Evolutionary conservation across 1,284 basidiomycete species (phyloP).

Genomic region (Apiotrichum gamsii): DNA sequence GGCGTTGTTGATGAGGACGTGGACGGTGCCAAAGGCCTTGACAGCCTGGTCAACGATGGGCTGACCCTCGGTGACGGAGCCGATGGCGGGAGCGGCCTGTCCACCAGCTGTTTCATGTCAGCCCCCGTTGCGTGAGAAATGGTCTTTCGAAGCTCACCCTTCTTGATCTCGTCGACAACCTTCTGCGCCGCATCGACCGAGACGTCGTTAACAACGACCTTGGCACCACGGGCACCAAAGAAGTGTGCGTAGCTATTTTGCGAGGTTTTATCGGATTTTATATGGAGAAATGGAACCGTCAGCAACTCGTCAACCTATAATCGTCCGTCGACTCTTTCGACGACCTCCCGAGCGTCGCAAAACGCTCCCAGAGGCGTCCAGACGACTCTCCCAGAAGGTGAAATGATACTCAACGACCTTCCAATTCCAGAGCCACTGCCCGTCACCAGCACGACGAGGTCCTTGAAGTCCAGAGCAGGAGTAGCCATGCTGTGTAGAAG

Average conservation of each 20-base stretch:
- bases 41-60: slow-evolving; percentile 79
- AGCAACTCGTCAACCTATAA: no score
- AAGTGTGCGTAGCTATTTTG: slow-evolving; percentile 82
- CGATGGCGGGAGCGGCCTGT: slow-evolving; percentile 76
- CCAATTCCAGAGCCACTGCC: slow-evolving; percentile 95
- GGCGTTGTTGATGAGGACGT: slow-evolving; percentile 92
- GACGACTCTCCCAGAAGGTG: no score
- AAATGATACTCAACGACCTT: slow-evolving; percentile 65
- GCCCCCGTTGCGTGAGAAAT: background rate
- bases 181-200: slow-evolving; percentile 81
- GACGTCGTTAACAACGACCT: slow-evolving; percentile 94
- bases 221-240: slow-evolving; percentile 85
- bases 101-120: slow-evolving; percentile 61
- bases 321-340: no score
- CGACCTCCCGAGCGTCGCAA: no score
- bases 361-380: no score
- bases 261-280: no score
- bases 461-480: slow-evolving; percentile 59
- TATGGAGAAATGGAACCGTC: no score
- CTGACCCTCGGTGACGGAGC: slow-evolving; percentile 81
- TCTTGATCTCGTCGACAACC: slow-evolving; percentile 83
- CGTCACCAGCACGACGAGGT: slow-evolving; percentile 87
- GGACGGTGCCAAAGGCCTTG: slow-evolving; percentile 75
- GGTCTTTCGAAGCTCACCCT: slow-evolving; percentile 54
- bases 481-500: no score